phyloP scores from a whole-genome alignment of 148 eudicot species.

The Chenopodium formosanum region DNA sequence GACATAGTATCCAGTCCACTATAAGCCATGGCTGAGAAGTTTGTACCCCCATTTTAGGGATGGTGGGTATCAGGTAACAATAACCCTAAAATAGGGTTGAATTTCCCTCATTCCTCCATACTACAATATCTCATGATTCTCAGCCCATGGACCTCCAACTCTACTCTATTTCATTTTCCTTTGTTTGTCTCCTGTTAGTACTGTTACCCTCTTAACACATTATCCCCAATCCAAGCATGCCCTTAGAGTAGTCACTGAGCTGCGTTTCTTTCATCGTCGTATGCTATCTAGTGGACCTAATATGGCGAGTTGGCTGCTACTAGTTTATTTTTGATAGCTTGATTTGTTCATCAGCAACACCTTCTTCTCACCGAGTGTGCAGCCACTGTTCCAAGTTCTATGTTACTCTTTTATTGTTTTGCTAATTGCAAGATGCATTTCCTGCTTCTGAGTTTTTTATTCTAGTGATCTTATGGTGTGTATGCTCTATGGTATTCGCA shows the following conservation, averaged over 20 bases:
- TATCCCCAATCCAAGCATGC: too few relatives aligned
- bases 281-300: background rate
- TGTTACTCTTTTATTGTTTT: background rate
- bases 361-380: background rate
- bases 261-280: background rate
- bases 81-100: too few relatives aligned
- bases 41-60: too few relatives aligned
- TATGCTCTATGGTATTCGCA: slow-evolving; percentile 21
- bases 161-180: too few relatives aligned
- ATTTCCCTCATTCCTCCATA: too few relatives aligned
- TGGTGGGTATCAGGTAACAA: too few relatives aligned
- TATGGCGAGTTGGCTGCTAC: background rate
- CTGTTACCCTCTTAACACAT: too few relatives aligned
- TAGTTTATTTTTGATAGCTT: background rate
- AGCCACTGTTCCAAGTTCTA: background rate
- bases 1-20: too few relatives aligned
- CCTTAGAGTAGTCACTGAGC: background rate
- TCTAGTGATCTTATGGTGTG: background rate
- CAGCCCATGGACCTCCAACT: too few relatives aligned
- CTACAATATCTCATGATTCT: too few relatives aligned
- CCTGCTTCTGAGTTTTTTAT: background rate
- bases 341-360: background rate
- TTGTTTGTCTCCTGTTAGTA: too few relatives aligned
- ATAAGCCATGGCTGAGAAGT: too few relatives aligned
- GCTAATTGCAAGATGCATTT: background rate